Evolutionary conservation across 2,329 filamentous ascomycete species (phyloP).

Genomic region (Acephala macrosclerotiorum): DNA sequence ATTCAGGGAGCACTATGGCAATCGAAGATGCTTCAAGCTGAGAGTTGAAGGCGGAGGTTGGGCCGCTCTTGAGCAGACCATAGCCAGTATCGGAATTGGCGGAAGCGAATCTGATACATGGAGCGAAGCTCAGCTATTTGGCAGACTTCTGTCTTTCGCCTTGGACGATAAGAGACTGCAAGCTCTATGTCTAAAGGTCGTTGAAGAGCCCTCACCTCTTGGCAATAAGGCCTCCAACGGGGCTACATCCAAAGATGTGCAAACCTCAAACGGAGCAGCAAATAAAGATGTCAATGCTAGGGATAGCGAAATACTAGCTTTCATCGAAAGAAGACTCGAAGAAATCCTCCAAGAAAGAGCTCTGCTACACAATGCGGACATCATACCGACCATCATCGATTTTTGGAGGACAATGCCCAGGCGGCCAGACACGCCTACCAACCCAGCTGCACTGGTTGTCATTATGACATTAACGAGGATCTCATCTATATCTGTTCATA

Average conservation of each 20-base stretch:
- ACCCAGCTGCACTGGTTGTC: constrained; percentile 67
- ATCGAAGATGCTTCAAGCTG: constrained; percentile 84
- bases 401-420: constrained; percentile 70
- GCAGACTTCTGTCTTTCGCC: constrained; percentile 81
- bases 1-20: constrained; percentile 82
- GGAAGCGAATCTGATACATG: constrained; percentile 72
- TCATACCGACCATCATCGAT: constrained; percentile 67
- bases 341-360: constrained; percentile 59
- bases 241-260: not conserved
- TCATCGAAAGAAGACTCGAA: constrained; percentile 49
- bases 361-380: constrained; percentile 65
- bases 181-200: constrained; percentile 65
- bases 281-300: constrained; percentile 3
- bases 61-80: constrained; percentile 75
- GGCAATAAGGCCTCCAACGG: constrained; percentile 26
- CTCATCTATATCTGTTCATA: constrained; percentile 73
- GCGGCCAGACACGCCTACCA: constrained; percentile 51
- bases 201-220: constrained; percentile 43
- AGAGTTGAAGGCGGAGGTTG: constrained; percentile 81
- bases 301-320: constrained; percentile 37
- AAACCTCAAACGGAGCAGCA: not conserved
- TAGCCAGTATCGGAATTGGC: constrained; percentile 72
- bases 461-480: constrained; percentile 50
- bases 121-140: constrained; percentile 78
- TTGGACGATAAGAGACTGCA: constrained; percentile 80